Evolutionary conservation across 768 basidiomycete genomes (phyloP).

Genomic region (Auricularia sp.): DNA sequence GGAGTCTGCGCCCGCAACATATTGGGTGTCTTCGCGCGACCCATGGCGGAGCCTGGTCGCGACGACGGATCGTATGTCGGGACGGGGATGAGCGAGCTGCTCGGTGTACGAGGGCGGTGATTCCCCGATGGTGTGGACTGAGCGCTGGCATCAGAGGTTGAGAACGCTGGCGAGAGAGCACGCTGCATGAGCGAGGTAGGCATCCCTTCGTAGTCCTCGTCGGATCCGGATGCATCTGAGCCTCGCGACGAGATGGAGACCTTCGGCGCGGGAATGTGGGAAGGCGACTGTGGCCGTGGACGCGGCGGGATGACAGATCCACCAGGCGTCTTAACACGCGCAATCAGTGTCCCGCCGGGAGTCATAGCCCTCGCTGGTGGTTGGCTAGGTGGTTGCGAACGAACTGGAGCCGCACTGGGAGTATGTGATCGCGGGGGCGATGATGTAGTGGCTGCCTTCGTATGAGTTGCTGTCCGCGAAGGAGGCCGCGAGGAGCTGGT

Average conservation of each 20-base stretch:
- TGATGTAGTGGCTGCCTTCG: not conserved
- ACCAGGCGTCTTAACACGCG: not conserved
- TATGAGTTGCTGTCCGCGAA: not conserved
- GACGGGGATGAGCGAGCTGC: slow-evolving; percentile 74
- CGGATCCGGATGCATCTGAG: slow-evolving; percentile 32
- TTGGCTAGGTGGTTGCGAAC: slow-evolving; percentile 1
- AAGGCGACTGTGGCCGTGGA: slow-evolving; percentile 69
- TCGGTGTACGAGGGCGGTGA: slow-evolving; percentile 46
- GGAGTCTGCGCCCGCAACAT: slow-evolving; percentile 54
- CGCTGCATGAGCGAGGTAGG: slow-evolving; percentile 41
- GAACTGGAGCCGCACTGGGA: slow-evolving; percentile 27
- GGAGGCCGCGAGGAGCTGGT: not conserved
- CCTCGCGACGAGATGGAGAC: slow-evolving; percentile 37
- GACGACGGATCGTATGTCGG: slow-evolving; percentile 63
- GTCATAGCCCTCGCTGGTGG: not conserved
- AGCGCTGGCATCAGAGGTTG: slow-evolving; percentile 32
- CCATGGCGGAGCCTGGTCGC: slow-evolving; percentile 57
- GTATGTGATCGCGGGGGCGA: slow-evolving; percentile 34
- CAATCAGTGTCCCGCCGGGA: not conserved
- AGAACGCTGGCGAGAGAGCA: slow-evolving; percentile 53
- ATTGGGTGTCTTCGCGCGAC: slow-evolving; percentile 39
- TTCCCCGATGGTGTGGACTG: slow-evolving; percentile 2
- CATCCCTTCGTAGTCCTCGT: slow-evolving; percentile 32
- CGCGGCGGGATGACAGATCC: slow-evolving; percentile 29
- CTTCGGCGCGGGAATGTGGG: slow-evolving; percentile 60